Base-by-base conservation (phyloP, 73 alveolate species). In the Paramecium caudatum region DNA sequence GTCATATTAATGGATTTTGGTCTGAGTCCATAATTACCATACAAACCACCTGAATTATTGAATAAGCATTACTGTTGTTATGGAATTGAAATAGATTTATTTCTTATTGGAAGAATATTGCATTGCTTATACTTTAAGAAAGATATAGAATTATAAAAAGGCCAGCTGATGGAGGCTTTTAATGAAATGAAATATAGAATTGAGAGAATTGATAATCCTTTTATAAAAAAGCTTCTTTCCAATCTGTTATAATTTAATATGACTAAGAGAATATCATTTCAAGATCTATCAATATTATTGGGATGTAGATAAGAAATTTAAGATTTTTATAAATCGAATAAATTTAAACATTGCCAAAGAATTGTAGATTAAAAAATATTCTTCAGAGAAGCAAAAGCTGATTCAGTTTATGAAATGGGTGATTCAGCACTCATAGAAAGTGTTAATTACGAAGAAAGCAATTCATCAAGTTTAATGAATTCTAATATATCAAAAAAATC, bases 41-140 rank as follows among this genome's bases (percentile, higher is more conserved):
- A 27, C 0, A 10, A 4, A 16, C 80, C 80, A 1, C 80, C 80
- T 0, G 80, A 55, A 23, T 55, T 55, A 27, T 43, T 55, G 12
- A 55, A 55, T 55, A 17, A 55, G n/a, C 23, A 55, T 27, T 55
- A 55, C 12, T 6, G 80, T 27, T 55, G 80, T 21, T 55, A 55
- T 55, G 80, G 80, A 23, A 55, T 55, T 55, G 80, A 55, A 55
- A 55, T 55, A 10, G 80, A 55, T 55, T 55, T 0, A 1, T 55
- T 55, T 25, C 16, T 55, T 5, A 4, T 55, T 1, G 80, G 80
- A 4, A 27, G 80, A 10, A 1, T 23, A 9, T 43, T 55, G 10
- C 30, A 55, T 8, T 12, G 30, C 23, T 4, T 55, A 2, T 23
- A 55, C 30, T 55, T 19, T 55, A 21, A 25, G 37, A 55, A 55